These are phyloP conservation scores for Cryphonectria radicalis DNA, from an alignment of 2,329 filamentous ascomycete genomes.

Conservation along the genomic window DNA sequence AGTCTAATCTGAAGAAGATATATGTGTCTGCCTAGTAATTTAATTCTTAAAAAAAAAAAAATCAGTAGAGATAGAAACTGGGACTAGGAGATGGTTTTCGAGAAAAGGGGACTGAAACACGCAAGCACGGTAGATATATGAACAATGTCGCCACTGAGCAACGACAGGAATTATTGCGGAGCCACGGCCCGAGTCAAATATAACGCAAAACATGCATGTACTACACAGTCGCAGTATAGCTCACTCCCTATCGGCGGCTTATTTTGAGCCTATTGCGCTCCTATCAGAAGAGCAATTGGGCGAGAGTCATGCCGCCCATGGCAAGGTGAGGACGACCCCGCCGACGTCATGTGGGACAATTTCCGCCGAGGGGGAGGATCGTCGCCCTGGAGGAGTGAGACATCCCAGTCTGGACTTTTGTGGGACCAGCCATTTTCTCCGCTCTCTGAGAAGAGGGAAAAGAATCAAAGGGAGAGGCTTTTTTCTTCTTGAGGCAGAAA, in stretches of 20 bases:
- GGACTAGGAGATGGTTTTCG: not conserved
- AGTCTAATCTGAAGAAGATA: not conserved
- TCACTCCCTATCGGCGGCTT: not conserved
- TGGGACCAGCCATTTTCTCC: not conserved
- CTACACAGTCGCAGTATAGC: not conserved
- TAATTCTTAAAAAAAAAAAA: not conserved
- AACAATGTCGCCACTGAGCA: not conserved
- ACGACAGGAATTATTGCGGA: not conserved
- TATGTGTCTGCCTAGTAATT: not conserved
- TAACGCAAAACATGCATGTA: not conserved
- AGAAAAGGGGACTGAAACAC: not conserved
- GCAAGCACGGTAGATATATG: not conserved
- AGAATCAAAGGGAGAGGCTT: not conserved
- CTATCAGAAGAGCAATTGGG: constrained; percentile 1
- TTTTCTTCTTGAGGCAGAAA: not conserved
- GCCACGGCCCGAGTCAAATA: not conserved
- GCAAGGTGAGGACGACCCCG: not conserved
- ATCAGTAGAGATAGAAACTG: not conserved
- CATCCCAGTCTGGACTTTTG: not conserved
- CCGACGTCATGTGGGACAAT: not conserved
- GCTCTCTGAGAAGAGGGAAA: not conserved
- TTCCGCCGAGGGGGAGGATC: not conserved
- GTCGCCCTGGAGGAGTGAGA: not conserved
- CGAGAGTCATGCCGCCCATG: not conserved
- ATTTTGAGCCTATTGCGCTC: not conserved